phyloP scores from a whole-genome alignment of 345 rosid genomes.

The Abelmoschus esculentus region DNA sequence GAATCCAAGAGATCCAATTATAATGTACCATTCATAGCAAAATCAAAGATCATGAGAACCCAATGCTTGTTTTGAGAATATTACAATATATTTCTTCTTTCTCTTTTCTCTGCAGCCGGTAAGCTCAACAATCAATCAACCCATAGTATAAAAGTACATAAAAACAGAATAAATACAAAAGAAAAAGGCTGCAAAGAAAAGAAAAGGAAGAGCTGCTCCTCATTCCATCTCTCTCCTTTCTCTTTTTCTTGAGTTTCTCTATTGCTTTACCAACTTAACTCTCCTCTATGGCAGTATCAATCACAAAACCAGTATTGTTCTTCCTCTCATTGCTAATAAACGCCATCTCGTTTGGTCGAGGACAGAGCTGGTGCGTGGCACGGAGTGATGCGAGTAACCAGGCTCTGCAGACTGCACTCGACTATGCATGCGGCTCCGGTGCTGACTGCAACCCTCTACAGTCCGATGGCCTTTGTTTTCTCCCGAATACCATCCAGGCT shows the following conservation, averaged over 20 bases:
- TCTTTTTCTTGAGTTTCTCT: slow-evolving; percentile 14
- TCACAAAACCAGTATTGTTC: not conserved
- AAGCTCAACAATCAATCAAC: not conserved
- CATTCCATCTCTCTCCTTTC: slow-evolving; percentile 16
- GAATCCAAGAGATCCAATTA: not conserved
- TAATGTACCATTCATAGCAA: not conserved
- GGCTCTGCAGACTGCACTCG: slow-evolving; percentile 49
- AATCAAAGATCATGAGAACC: not conserved
- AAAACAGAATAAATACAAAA: slow-evolving; percentile 6
- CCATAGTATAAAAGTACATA: not conserved
- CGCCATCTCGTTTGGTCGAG: not conserved
- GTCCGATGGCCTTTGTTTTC: slow-evolving; percentile 46
- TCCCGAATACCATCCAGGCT: slow-evolving; percentile 61
- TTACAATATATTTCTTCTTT: not conserved
- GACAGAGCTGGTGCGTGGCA: slow-evolving; percentile 57
- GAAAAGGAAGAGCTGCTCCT: slow-evolving; percentile 11
- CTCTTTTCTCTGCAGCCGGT: not conserved
- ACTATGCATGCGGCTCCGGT: slow-evolving; percentile 63
- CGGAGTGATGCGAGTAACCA: slow-evolving; percentile 55
- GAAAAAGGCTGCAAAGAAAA: slow-evolving; percentile 23
- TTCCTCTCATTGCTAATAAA: not conserved
- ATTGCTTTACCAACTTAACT: slow-evolving; percentile 13
- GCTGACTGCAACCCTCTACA: slow-evolving; percentile 61
- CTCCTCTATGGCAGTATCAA: slow-evolving; percentile 17
- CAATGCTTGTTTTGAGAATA: not conserved